Evolutionary conservation across 306 rosid species (phyloP).

Genomic region (Inga laurina): DNA sequence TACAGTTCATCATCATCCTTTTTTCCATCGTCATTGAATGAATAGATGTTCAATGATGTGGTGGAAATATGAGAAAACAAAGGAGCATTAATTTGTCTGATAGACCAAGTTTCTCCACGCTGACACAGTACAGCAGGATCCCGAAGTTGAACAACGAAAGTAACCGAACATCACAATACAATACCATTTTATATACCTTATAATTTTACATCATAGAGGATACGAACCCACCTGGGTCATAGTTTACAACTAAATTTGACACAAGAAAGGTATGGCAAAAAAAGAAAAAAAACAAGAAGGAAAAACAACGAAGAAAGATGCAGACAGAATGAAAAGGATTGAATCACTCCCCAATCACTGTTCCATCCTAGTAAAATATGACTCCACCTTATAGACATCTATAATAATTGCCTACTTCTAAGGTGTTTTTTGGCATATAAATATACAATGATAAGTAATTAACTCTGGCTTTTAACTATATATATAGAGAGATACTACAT

Average conservation of each 20-base stretch:
- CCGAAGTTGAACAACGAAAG: not conserved
- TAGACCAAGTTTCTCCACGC: not conserved
- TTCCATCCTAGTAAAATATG: constrained; percentile 41
- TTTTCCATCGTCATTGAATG: not conserved
- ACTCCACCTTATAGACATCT: constrained; percentile 39
- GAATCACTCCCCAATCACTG: constrained; percentile 62
- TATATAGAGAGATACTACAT: not conserved
- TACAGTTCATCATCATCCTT: too few species aligned
- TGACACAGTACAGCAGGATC: not conserved
- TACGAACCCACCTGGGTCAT: constrained; percentile 29
- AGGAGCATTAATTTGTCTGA: not conserved
- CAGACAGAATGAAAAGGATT: constrained; percentile 57
- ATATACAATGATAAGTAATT: constrained; percentile 47
- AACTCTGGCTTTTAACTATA: constrained; percentile 28
- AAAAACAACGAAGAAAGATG: not conserved
- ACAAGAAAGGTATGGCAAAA: constrained; percentile 10
- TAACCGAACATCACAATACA: not conserved
- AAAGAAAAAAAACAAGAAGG: not conserved
- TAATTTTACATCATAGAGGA: constrained; percentile 27
- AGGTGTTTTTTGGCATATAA: constrained; percentile 21
- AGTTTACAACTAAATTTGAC: constrained; percentile 35
- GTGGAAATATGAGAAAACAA: not conserved
- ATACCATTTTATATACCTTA: constrained; percentile 30
- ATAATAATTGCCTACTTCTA: constrained; percentile 52
- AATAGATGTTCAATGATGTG: not conserved